Base-by-base conservation (phyloP, 202 grass and related monocot genomes). In the Brachypodium distachyon region DNA sequence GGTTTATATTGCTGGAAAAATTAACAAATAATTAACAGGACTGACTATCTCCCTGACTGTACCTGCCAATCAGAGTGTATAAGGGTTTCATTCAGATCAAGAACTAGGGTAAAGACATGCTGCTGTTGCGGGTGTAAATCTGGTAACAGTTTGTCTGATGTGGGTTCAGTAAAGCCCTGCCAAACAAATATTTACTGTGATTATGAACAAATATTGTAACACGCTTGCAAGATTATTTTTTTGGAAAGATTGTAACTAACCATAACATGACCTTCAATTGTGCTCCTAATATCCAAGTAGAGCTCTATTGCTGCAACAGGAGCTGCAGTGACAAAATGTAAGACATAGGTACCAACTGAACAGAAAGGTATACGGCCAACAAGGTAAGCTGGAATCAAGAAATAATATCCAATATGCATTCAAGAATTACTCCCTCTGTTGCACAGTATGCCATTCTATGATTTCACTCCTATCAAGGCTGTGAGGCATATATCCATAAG, bases 21-120 rank as follows among this genome's bases (percentile, higher is more conserved):
- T 25, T 37, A 34, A 4, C 51, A 81, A 36, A 42, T 40, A 57
- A 72, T 58, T 28, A 81, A 38, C 47, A 77, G 22, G 9, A 49
- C 14, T 32, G 21, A 21, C n/a, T 64, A 72, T 72, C 23, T 42
- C 63, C 41, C 48, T 48, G 36, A 79, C 52, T 60, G 60, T 65
- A 97, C 95, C 95, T 90, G 83, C 95, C 95, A 98, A 72, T 98
- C 95, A 58, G 85, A 88, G 83, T 85, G 90, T 29, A 98, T 89
- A 58, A 98, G 89, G 65, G 95, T 98, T 79, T 98, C 95, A 80
- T 90, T 91, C 49, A 98, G 84, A 74, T 98, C 95, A 41, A 98
- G 87, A 85, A 98, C 89, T 88, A 98, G 85, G 73, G 95, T 98
- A 66, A 90, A 90, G 64, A 90, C 70, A 78, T 84, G 67, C 80